A percentile compares a stretch with the other conserved stretches of the same genome.
Conservation (phyloP, 441 rosid species). For the Aquilaria agallochum region DNA sequence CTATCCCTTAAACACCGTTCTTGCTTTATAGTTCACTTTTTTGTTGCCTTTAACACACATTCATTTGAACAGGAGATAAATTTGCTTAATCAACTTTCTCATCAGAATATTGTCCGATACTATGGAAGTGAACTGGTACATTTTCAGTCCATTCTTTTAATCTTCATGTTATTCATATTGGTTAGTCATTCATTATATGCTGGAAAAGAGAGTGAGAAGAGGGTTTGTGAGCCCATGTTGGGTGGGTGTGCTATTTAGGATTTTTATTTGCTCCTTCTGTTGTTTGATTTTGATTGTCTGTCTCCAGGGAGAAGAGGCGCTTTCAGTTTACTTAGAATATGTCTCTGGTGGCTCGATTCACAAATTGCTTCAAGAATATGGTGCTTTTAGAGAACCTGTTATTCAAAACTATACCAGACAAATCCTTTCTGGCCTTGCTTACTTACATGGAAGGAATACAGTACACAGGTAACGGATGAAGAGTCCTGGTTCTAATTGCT, state of each 20-base stretch:
- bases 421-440: constrained; percentile 83
- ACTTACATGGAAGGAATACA: constrained; percentile 83
- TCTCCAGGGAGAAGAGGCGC: constrained; percentile 71
- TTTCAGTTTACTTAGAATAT: constrained; percentile 90
- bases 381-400: constrained; percentile 86
- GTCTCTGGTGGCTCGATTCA: constrained; percentile 97
- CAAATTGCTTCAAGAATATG: constrained; percentile 92
- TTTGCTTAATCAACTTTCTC: constrained; percentile 81
- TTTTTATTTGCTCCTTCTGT: constrained; percentile 14
- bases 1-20: too few relatives aligned
- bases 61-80: constrained; percentile 71
- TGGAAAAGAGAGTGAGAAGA: not conserved
- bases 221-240: not conserved
- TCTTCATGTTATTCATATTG: not conserved
- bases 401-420: constrained; percentile 93
- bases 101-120: constrained; percentile 85
- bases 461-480: constrained; percentile 71
- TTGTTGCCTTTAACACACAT: constrained; percentile 15
- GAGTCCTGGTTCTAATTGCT: constrained; percentile 9
- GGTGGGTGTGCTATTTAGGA: not conserved
- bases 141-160: constrained; percentile 6
- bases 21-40: not conserved
- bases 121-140: constrained; percentile 94
- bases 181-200: not conserved
- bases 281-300: constrained; percentile 21